Evolutionary conservation across 1,284 basidiomycete genomes (phyloP).

Genomic region (Sporisorium sorghi): DNA sequence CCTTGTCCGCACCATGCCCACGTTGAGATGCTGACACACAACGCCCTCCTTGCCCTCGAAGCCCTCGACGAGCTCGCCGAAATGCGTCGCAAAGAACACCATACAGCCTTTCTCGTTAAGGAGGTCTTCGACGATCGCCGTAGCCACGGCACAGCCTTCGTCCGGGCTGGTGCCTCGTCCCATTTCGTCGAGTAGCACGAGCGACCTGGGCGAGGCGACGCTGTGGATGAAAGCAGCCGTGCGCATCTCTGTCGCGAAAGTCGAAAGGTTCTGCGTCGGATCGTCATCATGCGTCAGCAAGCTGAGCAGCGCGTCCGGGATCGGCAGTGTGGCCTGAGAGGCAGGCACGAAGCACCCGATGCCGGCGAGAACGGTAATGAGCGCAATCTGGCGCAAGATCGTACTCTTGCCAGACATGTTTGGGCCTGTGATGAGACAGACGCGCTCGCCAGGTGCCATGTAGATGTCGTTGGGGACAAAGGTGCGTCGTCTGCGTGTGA

Average conservation of each 20-base stretch:
- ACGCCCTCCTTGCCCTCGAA: constrained; percentile 34
- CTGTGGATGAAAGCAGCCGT: constrained; percentile 72
- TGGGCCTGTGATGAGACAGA: constrained; percentile 71
- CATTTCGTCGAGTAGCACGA: constrained; percentile 90
- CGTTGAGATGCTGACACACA: constrained; percentile 38
- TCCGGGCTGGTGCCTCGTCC: constrained; percentile 85
- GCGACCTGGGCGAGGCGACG: constrained; percentile 73
- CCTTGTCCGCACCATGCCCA: constrained; percentile 17
- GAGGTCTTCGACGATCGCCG: constrained; percentile 89
- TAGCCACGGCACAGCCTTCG: constrained; percentile 88
- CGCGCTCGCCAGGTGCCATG: constrained; percentile 38
- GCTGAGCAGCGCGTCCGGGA: constrained; percentile 85
- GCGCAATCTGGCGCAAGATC: constrained; percentile 85
- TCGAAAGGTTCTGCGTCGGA: constrained; percentile 71
- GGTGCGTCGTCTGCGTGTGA: constrained; percentile 14
- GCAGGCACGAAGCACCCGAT: constrained; percentile 76
- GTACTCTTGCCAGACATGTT: constrained; percentile 84
- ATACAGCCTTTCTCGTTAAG: constrained; percentile 77
- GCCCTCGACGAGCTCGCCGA: constrained; percentile 53
- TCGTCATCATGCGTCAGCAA: constrained; percentile 88
- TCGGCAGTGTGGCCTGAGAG: constrained; percentile 70
- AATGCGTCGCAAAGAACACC: constrained; percentile 89
- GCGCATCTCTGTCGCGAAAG: constrained; percentile 58
- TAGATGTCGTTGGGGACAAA: constrained; percentile 48
- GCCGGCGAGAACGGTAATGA: constrained; percentile 85